Evolutionary conservation across 1,139 yeast species (phyloP), one percentile per base, ranked within the genome.

Genomic region (Pichia sp.): DNA sequence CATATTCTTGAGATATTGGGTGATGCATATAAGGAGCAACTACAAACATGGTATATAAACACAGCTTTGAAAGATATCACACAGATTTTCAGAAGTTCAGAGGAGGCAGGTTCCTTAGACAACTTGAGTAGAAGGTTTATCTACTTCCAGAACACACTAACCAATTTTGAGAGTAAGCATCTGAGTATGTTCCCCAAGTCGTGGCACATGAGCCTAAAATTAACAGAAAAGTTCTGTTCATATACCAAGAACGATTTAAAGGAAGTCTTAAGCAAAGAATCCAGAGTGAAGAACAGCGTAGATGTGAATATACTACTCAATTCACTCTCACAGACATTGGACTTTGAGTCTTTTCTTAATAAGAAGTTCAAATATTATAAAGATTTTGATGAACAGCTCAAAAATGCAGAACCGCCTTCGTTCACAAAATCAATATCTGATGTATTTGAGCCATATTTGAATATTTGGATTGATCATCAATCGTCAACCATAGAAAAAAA

Each of bases 91-190:
- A 80, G 82, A 54, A 77, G 83, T 32, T 76, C 82, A 19, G 97
- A 90, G 62, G 99, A 92, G 70, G 98, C 99, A 0, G 97, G 97
- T 0, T 86, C 96, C 1, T 72, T 93, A 59, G 99, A 93, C 58
- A 93, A 93, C 69, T 72, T 93, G 49, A 79, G 82, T 23, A 75
- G 98, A 61, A 75, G 99, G 51, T 93, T 83, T 67, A 79, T 92
- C 36, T 93, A 87, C 69, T 86, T 90, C 70, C 85, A 86, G 62
- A 83, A 87, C 61, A 78, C 89, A 1, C 71, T 92, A 55, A 47
- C 56, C 8, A 79, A 81, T 54, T 82, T 86, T 58, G 84, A 81
- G 52, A 70, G 79, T 1, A 77, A 76, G 43, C 82, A 78, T 59
- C 67, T 76, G 3, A 65, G 70, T 10, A 75, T 78, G 44, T 95